These are phyloP conservation scores for Aegilops tauschii DNA, from an alignment of 176 grass and related monocot genomes.

Conservation along the genomic window DNA sequence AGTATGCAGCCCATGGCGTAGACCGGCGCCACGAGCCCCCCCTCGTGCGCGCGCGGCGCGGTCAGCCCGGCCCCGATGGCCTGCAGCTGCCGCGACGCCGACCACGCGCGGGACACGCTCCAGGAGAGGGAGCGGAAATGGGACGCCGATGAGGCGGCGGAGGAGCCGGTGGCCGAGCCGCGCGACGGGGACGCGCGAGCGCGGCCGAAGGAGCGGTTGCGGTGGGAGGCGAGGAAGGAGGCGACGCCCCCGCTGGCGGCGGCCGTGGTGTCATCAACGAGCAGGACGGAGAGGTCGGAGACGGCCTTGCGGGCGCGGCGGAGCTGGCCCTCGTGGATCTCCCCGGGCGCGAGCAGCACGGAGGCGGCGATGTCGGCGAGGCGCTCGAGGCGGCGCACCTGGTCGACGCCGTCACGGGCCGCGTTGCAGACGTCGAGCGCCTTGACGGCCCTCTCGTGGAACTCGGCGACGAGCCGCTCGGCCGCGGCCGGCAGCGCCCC, in stretches of 20 bases:
- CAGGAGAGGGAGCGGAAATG: constrained; percentile 93
- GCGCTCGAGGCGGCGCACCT: constrained; percentile 73
- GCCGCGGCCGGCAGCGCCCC: constrained; percentile 37
- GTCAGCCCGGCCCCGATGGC: constrained; percentile 65
- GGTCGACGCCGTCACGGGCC: constrained; percentile 69
- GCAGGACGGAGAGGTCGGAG: constrained; percentile 59
- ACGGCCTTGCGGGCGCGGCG: constrained; percentile 72
- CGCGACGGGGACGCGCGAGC: constrained; percentile 47
- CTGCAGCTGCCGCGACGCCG: constrained; percentile 79
- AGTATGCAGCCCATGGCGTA: constrained; percentile 92
- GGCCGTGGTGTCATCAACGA: constrained; percentile 67
- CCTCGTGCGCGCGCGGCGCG: constrained; percentile 74
- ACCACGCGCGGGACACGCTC: constrained; percentile 93
- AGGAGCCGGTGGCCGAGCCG: neutral
- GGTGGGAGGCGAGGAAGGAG: constrained; percentile 50
- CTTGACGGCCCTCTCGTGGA: constrained; percentile 84
- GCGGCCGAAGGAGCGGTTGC: constrained; percentile 90
- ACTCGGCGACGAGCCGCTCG: constrained; percentile 71
- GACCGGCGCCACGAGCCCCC: constrained; percentile 63
- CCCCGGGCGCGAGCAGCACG: constrained; percentile 42
- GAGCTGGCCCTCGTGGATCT: constrained; percentile 59
- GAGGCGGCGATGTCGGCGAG: constrained; percentile 65
- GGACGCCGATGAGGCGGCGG: constrained; percentile 27
- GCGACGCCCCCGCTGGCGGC: constrained; percentile 46
- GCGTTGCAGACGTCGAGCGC: constrained; percentile 97